Base-by-base conservation (phyloP, 2,329 filamentous ascomycete species). In the Phyllosticta citriasiana region DNA sequence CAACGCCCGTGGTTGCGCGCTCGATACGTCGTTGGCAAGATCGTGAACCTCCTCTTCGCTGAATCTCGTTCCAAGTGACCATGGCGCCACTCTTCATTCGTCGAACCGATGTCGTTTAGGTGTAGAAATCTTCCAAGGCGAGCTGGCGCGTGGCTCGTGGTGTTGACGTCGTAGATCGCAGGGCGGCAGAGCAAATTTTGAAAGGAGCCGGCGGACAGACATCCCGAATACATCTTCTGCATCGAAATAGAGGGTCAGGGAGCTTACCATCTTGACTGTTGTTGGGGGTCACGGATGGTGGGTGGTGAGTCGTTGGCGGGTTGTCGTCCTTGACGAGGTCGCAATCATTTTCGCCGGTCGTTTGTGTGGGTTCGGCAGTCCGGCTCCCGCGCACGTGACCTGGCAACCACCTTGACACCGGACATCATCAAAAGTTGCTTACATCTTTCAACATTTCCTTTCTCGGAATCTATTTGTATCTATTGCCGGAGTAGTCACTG, bases 211-310 rank as follows among this genome's bases (percentile, higher is more conserved):
- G 33, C 33, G 58, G 33, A 25, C 27, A 55, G 25, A 55, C 33
- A 26, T 12, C 14, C 57, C 50, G 5, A n/a, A 22, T 25, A 19
- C 24, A 4, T 25, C 33, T 52, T 33, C 33, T 55, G 53, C n/a
- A 19, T 53, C 53, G 33, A 55, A 3, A 24, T 26, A 14, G 51
- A 56, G 55, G 25, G 25, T 9, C 26, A 51, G 25, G 52, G 55
- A 55, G 70, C 72, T 74, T 67, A 74, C 72, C 72, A 74, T 74
- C 68, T 71, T 74, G 72, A 71, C 71, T 70, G 70, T 71, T 71
- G 51, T 72, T 69, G 68, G 68, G 68, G 70, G 68, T 71, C 66
- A 63, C 60, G 67, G 68, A 69, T 67, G 69, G 66, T 67, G 66
- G 68, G 68, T 68, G 70, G 70, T 67, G 68, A 57, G 60, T 61